phyloP scores from a whole-genome alignment of 441 rosid genomes.

The Erodium trifolium region DNA sequence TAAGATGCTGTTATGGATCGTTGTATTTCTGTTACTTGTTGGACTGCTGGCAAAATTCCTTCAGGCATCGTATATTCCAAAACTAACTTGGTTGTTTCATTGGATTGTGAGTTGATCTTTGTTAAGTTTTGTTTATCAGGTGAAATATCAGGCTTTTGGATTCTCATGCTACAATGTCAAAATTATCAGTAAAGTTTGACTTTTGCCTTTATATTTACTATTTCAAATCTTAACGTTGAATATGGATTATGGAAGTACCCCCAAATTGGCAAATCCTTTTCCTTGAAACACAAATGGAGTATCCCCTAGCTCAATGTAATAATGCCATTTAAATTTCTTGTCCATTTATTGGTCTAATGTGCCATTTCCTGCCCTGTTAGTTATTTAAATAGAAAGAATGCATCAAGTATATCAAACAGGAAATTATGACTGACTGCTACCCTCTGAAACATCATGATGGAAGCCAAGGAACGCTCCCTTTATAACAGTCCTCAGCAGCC shows the following conservation, averaged over 20 bases:
- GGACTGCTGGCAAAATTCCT: neutral
- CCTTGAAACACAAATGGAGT: neutral
- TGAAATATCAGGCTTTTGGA: neutral
- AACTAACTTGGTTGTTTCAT: neutral
- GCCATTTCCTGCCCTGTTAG: conserved; percentile 4
- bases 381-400: neutral
- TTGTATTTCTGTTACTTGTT: neutral
- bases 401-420: neutral
- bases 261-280: neutral
- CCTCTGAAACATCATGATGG: neutral
- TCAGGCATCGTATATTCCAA: neutral
- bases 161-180: neutral
- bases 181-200: neutral
- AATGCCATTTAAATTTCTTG: neutral
- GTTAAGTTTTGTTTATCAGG: no score
- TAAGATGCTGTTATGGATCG: neutral
- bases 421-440: neutral
- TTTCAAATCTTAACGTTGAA: neutral
- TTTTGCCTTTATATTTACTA: neutral
- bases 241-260: neutral
- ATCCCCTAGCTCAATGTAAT: conserved; percentile 1
- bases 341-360: neutral
- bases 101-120: no score
- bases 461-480: neutral
- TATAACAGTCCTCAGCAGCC: neutral